phyloP scores from a whole-genome alignment of 75 land plant species.

The Selaginella moellendorffii region DNA sequence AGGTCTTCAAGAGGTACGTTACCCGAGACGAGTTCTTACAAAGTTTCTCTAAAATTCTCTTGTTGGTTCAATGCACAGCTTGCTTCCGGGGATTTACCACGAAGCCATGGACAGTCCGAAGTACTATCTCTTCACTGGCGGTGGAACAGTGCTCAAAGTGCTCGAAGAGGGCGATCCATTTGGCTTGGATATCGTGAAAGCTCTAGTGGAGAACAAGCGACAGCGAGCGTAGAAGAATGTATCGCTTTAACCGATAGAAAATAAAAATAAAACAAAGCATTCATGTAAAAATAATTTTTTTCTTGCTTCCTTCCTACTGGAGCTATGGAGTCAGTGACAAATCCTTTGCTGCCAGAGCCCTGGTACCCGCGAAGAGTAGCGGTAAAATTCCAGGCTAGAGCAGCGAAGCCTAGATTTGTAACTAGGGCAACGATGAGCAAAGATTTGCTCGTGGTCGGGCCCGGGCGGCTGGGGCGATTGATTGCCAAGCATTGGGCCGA shows the following conservation, averaged over 20 bases:
- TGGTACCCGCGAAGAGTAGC: no score
- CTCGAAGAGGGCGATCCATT: constrained; percentile 33
- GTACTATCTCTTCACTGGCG: constrained; percentile 39
- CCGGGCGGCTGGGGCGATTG: constrained; percentile 77
- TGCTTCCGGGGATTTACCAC: constrained; percentile 30
- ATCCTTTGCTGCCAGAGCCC: no score
- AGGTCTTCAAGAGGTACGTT: constrained; percentile 35
- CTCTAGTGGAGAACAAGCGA: constrained; percentile 26
- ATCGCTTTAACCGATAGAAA: no score
- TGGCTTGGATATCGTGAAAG: constrained; percentile 30
- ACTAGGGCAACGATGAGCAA: neutral
- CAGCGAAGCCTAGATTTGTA: no score
- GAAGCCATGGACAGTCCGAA: constrained; percentile 31
- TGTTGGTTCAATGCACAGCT: constrained; percentile 13
- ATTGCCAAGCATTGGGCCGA: constrained; percentile 61
- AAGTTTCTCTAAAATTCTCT: no score
- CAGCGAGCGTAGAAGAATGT: no score
- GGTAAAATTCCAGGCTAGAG: no score
- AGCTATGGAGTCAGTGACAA: no score
- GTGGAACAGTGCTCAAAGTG: constrained; percentile 37
- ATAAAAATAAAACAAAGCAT: no score
- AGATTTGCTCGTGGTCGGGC: constrained; percentile 72
- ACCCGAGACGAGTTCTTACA: neutral
- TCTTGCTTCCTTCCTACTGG: no score
- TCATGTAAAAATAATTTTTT: no score